phyloP scores from a whole-genome alignment of 2,329 filamentous ascomycete species.

The Colletotrichum filicis region DNA sequence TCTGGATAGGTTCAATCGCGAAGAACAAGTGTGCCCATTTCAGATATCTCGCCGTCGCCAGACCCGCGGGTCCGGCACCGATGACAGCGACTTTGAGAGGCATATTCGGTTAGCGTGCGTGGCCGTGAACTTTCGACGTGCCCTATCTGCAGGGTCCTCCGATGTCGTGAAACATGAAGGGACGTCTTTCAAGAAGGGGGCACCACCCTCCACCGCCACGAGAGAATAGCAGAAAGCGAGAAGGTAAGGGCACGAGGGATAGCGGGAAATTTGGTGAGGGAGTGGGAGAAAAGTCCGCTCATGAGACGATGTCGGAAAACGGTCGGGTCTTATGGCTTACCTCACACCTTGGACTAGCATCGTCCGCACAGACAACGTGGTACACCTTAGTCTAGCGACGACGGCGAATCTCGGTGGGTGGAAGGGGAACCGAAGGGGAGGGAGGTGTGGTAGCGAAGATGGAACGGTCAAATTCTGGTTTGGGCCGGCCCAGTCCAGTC shows the following conservation, averaged over 20 bases:
- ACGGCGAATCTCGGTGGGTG: slow-evolving; percentile 6
- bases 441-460: neutral
- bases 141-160: slow-evolving; percentile 15
- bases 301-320: slow-evolving; percentile 27
- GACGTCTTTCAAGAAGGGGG: neutral
- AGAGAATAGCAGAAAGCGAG: neutral
- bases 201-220: slow-evolving; percentile 11
- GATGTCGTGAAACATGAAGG: slow-evolving; percentile 18
- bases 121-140: neutral
- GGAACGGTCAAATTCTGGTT: neutral
- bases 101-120: slow-evolving; percentile 12
- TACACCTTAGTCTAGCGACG: neutral
- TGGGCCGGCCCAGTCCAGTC: neutral
- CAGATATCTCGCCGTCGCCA: slow-evolving; percentile 55
- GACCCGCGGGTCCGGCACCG: slow-evolving; percentile 55
- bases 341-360: neutral
- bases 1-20: slow-evolving; percentile 51
- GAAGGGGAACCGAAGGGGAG: neutral
- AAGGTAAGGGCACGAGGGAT: neutral
- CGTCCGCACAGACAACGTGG: slow-evolving; percentile 16
- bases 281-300: neutral
- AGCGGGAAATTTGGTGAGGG: neutral
- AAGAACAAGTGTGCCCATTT: slow-evolving; percentile 52
- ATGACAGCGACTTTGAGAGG: slow-evolving; percentile 50
- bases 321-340: slow-evolving; percentile 26